Evolutionary conservation across 495 filamentous ascomycete species (phyloP), one percentile per base, ranked within the genome.

Genomic region (Xeromyces bisporus): DNA sequence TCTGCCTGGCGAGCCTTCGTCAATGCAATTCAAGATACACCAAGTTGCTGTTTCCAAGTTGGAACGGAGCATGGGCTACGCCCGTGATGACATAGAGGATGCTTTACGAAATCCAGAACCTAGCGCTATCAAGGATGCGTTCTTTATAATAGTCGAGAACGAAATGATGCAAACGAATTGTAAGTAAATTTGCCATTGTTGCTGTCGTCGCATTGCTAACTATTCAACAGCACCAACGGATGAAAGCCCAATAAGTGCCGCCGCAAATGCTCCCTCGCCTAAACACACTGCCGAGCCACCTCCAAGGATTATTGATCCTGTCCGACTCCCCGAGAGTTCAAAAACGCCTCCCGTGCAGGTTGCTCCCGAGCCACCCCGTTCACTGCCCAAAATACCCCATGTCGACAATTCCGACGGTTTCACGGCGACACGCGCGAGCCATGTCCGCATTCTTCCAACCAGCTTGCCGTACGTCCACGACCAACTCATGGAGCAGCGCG

Each of bases 51-150:
- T 92, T 4, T 81, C 82, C 23, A 96, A 97, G 62, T 72, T 97
- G 26, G 84, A 86, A 39, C 84, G 85, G 58, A 93, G 81, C 14
- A 94, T 97, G 87, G 89, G 89, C 32, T 97, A 97, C 51, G 82
- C 73, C 14, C 82, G 80, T 47, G 77, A 85, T 21, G 89, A 97
- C 58, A 89, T 97, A 23, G 78, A 92, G 50, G 87, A 94, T 46
- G 87, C 89, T 20, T 60, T 97, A 31, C 74, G 76, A 38, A 80
- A 80, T 33, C 73, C 92, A 28, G 89, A 97, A 46, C 87, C 89
- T 23, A 93, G 82, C 36, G 85, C 91, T 9, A 93, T 97, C 58
- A 97, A 97, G 51, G 89, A 97, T 63, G 89, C 89, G 9, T 97
- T 96, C 53, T 74, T 92, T 54, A 96, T 97, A 44, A 83, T 96